phyloP scores from a whole-genome alignment of 768 basidiomycete genomes.

The Zangia roseola region DNA sequence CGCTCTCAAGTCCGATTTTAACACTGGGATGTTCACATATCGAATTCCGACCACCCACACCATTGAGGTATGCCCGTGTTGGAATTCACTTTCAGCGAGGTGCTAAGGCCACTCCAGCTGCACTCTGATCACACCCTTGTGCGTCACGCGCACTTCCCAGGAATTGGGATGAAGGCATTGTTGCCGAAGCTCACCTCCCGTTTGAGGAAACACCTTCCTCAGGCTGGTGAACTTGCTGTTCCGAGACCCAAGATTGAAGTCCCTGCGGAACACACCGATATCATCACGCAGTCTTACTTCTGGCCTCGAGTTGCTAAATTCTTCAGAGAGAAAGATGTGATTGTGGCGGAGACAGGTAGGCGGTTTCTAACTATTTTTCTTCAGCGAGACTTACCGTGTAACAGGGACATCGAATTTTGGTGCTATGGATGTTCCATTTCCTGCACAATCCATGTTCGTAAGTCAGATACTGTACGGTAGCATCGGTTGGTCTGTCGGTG shows the following conservation, averaged over 20 bases:
- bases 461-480: conserved; percentile 88
- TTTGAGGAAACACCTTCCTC: conserved; percentile 40
- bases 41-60: conserved; percentile 56
- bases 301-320: conserved; percentile 80
- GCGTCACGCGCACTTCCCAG: conserved; percentile 60
- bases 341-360: conserved; percentile 83
- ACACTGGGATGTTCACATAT: conserved; percentile 86
- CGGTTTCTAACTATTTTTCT: not conserved
- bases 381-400: not conserved
- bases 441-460: conserved; percentile 61
- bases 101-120: conserved; percentile 42
- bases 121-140: conserved; percentile 74
- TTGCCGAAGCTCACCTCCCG: conserved; percentile 67
- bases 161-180: conserved; percentile 75
- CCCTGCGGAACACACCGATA: conserved; percentile 48
- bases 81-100: not conserved
- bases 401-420: conserved; percentile 81
- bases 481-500: conserved; percentile 87
- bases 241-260: conserved; percentile 40
- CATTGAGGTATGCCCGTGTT: conserved; percentile 51
- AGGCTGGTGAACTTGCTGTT: conserved; percentile 45
- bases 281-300: conserved; percentile 76
- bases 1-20: conserved; percentile 73
- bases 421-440: conserved; percentile 76
- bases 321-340: conserved; percentile 70